Conservation (phyloP, 2,329 filamentous ascomycete species). For the Diaporthe vexans region DNA sequence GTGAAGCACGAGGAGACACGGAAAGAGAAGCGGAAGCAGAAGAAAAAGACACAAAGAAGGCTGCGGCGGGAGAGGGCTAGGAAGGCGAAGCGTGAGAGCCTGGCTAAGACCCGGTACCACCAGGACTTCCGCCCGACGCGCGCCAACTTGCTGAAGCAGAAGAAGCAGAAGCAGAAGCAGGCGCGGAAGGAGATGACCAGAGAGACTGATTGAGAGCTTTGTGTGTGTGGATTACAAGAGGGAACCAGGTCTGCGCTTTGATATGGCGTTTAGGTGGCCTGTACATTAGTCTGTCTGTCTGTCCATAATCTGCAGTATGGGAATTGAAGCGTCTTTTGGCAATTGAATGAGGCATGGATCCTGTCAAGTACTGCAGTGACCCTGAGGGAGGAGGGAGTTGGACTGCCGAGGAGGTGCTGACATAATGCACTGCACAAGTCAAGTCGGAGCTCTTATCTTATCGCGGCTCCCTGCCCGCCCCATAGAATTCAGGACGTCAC, state of each 20-base stretch:
- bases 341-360: background rate
- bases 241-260: background rate
- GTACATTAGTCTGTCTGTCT: constrained; percentile 2
- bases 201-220: background rate
- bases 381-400: background rate
- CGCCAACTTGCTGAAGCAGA: background rate
- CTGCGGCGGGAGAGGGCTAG: background rate
- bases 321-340: background rate
- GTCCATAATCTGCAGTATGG: background rate
- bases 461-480: constrained; percentile 1
- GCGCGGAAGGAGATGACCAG: background rate
- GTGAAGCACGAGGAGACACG: too few relatives aligned
- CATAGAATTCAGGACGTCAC: constrained; percentile 35
- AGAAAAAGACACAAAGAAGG: background rate
- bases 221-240: background rate
- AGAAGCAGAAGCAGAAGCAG: background rate
- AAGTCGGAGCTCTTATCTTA: constrained; percentile 17
- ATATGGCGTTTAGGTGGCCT: background rate
- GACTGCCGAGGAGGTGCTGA: background rate
- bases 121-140: background rate
- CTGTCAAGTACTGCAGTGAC: background rate
- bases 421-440: background rate
- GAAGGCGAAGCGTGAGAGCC: background rate
- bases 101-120: background rate
- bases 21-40: too few relatives aligned